Evolutionary conservation across 2,329 filamentous ascomycete genomes (phyloP), one percentile per base, ranked within the genome.

Genomic region (Orbilia blumenaviensis): DNA sequence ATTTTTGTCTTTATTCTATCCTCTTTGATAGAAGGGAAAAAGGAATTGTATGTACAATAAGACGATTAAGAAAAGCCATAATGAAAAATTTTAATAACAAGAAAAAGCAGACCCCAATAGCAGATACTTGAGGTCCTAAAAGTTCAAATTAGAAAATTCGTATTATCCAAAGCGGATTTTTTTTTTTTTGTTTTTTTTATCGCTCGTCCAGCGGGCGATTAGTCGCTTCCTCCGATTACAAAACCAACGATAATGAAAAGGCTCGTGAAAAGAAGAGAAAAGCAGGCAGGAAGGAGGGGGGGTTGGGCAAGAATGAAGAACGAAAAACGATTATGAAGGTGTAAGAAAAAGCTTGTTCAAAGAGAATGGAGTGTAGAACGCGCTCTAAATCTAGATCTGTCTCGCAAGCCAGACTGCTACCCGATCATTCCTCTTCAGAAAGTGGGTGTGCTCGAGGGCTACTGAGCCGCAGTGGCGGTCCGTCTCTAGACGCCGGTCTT

Each of bases 161-260:
- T 56, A 56, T 38, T 12, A 56, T 56, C 52, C 52, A 56, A n/a
- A 56, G 32, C 38, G 52, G 52, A 38, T 56, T 2, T 44, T 44
- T 34, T 34, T 34, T 34, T 41, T n/a, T n/a, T n/a, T n/a, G n/a
- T n/a, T n/a, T n/a, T n/a, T n/a, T n/a, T n/a, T n/a, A 2, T 52
- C 8, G 29, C 32, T 1, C 52, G 52, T 36, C 52, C 32, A 9
- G 52, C 52, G 16, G 32, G 29, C 29, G n/a, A 25, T n/a, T n/a
- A 16, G 29, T 56, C 48, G 48, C 52, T 54, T 34, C 48, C 32
- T 38, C 32, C 52, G 21, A 56, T 56, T 56, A 38, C 52, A 38
- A 38, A 23, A 56, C 18, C 29, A 56, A 38, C 18, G 18, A 25
- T 38, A 56, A 18, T 12, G 1, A 54, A 54, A 38, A n/a, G 9